Base-by-base conservation (phyloP, 257 asterid species). In the Lycium ferocissimum region DNA sequence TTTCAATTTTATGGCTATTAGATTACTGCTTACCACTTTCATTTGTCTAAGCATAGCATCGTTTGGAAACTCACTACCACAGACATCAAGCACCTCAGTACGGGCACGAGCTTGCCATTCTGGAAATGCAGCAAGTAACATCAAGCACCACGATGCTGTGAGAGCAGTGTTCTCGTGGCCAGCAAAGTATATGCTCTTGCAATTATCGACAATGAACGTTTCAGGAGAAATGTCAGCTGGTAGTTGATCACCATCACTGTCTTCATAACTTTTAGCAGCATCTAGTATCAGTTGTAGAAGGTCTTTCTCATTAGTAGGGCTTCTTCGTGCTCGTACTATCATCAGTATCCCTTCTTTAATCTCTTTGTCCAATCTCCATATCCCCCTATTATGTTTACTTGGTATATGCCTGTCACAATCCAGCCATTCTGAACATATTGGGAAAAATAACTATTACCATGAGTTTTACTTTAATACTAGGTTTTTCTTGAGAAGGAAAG, bases 91-190 rank as follows among this genome's bases (percentile, higher is more conserved):
- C 71, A 88, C 96, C 89, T 94, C 98, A 62, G 89, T 88, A 75
- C 94, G 96, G 51, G 89, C 93, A 57, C 91, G 95, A 83, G 88
- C 92, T 88, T 95, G 98, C 98, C 98, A 94, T 2, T 93, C 91
- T 75, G 96, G 97, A 87, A 93, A 81, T 67, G 93, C 90, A 15
- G 93, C 97, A 45, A 94, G 89, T 54, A 87, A 71, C 95, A 95
- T 87, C 90, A 95, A 86, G 79, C 98, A 94, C 98, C 98, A 94
- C n/a, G 98, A 86, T 69, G 94, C 91, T 3, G 98, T 86, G 79
- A 86, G 87, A 57, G 94, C 92, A 17, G 91, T 88, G 56, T 95
- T 95, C 89, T 93, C 94, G 12, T 92, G 90, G 43, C 97, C 97
- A 75, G 98, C 97, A 45, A 95, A 90, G 72, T 93, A 94, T 72